Percentiles rank a stretch among this genome's conserved stretches.
These are phyloP conservation scores for Guillardia theta DNA, from an alignment of 78 protist species.

Conservation along the genomic window DNA sequence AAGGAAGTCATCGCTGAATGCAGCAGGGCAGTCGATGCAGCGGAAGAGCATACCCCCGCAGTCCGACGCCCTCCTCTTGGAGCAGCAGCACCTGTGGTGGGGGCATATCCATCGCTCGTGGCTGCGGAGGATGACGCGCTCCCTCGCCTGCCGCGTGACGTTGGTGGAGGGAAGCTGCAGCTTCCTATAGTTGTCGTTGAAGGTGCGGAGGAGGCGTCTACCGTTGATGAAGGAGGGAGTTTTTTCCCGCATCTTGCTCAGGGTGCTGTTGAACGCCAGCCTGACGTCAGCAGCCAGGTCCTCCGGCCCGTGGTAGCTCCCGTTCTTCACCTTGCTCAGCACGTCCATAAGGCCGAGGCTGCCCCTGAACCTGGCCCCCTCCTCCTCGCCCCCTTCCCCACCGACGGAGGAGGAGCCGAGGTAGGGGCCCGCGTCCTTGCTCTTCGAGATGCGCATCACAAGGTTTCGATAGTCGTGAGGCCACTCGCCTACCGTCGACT, in stretches of 20 bases:
- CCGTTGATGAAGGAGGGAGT: neutral
- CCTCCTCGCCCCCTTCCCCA: neutral
- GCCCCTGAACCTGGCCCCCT: neutral
- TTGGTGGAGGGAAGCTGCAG: neutral
- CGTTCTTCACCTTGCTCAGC: neutral
- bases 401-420: neutral
- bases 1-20: neutral
- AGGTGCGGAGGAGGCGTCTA: neutral
- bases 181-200: neutral
- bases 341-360: neutral
- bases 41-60: slow-evolving; percentile 10
- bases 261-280: neutral
- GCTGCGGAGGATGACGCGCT: neutral
- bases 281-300: too few species aligned
- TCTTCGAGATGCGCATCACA: too few species aligned
- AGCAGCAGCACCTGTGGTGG: neutral
- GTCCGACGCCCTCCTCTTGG: neutral
- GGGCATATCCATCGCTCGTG: neutral
- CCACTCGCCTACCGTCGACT: neutral
- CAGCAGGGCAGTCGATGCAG: neutral
- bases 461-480: neutral
- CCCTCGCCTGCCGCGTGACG: neutral
- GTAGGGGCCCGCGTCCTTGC: too few species aligned
- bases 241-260: neutral
- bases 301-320: too few species aligned